A percentile compares a stretch with the other conserved stretches of the same genome.
phyloP scores from a whole-genome alignment of 306 rosid genomes.

The apple (Malus domestica) region ASM211411v1 NC_041805.1:6413001-6413500 shows the following conservation, averaged over 20 bases:
- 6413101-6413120: background rate
- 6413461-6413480: background rate
- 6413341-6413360: background rate
- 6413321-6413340: background rate
- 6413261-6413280: background rate
- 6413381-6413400: too few species aligned
- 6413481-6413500: background rate
- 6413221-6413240: background rate
- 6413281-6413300: too few species aligned
- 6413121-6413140: background rate
- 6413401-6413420: background rate
- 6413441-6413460: background rate
- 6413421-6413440: background rate
- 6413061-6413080: constrained; percentile 37
- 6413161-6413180: background rate
- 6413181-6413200: background rate
- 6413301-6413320: background rate
- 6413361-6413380: background rate
- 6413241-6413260: background rate
- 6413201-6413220: background rate
- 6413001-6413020: constrained; percentile 86
- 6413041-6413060: constrained; percentile 33
- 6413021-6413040: constrained; percentile 48
- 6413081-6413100: background rate
- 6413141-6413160: background rate